Percentiles rank a stretch among this genome's conserved stretches.
Evolutionary conservation across 73 alveolate genomes (phyloP).

Genomic region (Paramecium biaurelia): DNA sequence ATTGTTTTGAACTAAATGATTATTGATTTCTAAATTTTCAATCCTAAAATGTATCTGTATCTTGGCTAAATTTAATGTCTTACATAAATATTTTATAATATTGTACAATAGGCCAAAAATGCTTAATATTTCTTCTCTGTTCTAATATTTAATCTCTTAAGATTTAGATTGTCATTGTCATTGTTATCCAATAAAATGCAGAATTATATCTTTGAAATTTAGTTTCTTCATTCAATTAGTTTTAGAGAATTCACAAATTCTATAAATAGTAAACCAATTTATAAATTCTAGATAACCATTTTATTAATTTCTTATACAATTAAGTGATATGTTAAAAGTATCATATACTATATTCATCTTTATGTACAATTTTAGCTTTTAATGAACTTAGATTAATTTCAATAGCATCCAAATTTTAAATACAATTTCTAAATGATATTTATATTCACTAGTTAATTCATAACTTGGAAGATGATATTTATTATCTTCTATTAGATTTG

Average conservation of each 20-base stretch:
- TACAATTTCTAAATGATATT: too few relatives aligned
- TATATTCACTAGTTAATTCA: too few relatives aligned
- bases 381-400: background rate
- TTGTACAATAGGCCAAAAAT: background rate
- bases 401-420: background rate
- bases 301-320: background rate
- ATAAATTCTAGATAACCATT: background rate
- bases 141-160: background rate
- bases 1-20: background rate
- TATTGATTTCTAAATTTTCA: background rate
- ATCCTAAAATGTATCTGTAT: background rate
- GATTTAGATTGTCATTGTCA: constrained; percentile 54
- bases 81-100: background rate
- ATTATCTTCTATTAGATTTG: background rate
- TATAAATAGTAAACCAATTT: background rate
- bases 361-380: background rate
- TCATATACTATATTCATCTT: background rate
- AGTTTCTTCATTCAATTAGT: background rate
- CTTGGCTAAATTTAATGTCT: background rate
- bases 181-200: constrained; percentile 58
- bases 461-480: too few relatives aligned
- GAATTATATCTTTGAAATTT: background rate
- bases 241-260: background rate
- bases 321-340: background rate
- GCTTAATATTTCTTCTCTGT: background rate